Percentiles rank a stretch among this genome's conserved stretches.
Evolutionary conservation across 23 red algal genomes (phyloP).

Genomic region (Cyanidioschyzon merolae): DNA sequence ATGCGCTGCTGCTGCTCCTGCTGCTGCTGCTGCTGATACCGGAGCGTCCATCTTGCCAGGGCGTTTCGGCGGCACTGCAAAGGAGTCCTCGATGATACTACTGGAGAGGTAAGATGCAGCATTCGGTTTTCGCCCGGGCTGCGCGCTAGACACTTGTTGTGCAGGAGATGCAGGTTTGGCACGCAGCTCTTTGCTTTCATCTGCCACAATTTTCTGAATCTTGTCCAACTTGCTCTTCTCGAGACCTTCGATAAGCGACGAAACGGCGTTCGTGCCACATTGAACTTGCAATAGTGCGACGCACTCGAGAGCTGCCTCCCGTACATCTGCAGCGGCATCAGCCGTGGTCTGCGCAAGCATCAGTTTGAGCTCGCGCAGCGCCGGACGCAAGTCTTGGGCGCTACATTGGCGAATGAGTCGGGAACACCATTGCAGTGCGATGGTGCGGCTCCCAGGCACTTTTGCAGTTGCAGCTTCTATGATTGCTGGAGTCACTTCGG

Average conservation of each 20-base stretch:
- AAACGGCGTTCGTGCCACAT: constrained; percentile 42
- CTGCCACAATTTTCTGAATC: constrained; percentile 27
- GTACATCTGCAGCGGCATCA: constrained; percentile 57
- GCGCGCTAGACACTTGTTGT: neutral
- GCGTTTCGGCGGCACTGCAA: neutral
- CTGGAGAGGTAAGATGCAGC: neutral
- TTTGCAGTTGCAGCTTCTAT: constrained; percentile 37
- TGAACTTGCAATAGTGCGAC: constrained; percentile 41
- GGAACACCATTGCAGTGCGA: constrained; percentile 46
- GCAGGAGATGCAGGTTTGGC: neutral
- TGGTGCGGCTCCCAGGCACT: constrained; percentile 43
- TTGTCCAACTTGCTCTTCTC: constrained; percentile 52
- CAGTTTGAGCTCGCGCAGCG: constrained; percentile 29
- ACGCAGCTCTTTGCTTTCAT: neutral
- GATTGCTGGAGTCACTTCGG: constrained; percentile 48
- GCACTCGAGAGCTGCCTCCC: constrained; percentile 61
- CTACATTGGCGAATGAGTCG: constrained; percentile 36
- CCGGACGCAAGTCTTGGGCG: constrained; percentile 36
- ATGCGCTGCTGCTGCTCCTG: neutral
- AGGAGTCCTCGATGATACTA: neutral
- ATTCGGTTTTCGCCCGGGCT: neutral
- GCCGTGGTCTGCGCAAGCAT: constrained; percentile 42
- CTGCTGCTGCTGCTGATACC: neutral
- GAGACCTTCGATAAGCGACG: constrained; percentile 30
- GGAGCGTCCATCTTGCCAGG: neutral